phyloP scores from a whole-genome alignment of 2,329 filamentous ascomycete genomes.

The Onygenales sp. region DNA sequence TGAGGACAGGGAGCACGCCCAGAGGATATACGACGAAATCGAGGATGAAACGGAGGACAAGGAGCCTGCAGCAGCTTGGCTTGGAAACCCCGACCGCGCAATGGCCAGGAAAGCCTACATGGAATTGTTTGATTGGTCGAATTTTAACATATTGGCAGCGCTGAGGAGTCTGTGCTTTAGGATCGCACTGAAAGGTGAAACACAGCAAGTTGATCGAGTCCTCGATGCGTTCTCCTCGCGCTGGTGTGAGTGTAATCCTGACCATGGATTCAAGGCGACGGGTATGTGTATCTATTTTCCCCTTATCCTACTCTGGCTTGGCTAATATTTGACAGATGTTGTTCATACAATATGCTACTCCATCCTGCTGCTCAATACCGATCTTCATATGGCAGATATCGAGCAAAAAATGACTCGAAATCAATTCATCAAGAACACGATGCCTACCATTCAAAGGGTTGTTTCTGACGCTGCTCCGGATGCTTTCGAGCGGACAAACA shows the following conservation, averaged over 20 bases:
- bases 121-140: slow-evolving; percentile 79
- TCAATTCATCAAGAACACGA: slow-evolving; percentile 94
- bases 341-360: slow-evolving; percentile 98
- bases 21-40: slow-evolving; percentile 73
- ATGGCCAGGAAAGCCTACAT: slow-evolving; percentile 69
- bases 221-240: slow-evolving; percentile 78
- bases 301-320: neutral
- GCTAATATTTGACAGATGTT: slow-evolving; percentile 53
- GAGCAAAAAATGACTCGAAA: slow-evolving; percentile 91
- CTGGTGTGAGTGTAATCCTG: slow-evolving; percentile 90
- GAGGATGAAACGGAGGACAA: slow-evolving; percentile 68
- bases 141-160: slow-evolving; percentile 67
- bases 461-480: slow-evolving; percentile 63
- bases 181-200: slow-evolving; percentile 78
- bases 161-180: slow-evolving; percentile 73
- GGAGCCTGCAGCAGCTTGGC: slow-evolving; percentile 73
- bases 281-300: slow-evolving; percentile 44
- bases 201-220: slow-evolving; percentile 92
- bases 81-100: slow-evolving; percentile 55
- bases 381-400: slow-evolving; percentile 89
- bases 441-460: slow-evolving; percentile 75
- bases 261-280: slow-evolving; percentile 81
- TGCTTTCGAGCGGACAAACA: slow-evolving; percentile 49
- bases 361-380: slow-evolving; percentile 87
- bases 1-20: slow-evolving; percentile 67